Percentiles rank a stretch among this genome's conserved stretches.
These are phyloP conservation scores for Aspergillus affinis DNA, from an alignment of 495 filamentous ascomycete species.

Conservation along the genomic window DNA sequence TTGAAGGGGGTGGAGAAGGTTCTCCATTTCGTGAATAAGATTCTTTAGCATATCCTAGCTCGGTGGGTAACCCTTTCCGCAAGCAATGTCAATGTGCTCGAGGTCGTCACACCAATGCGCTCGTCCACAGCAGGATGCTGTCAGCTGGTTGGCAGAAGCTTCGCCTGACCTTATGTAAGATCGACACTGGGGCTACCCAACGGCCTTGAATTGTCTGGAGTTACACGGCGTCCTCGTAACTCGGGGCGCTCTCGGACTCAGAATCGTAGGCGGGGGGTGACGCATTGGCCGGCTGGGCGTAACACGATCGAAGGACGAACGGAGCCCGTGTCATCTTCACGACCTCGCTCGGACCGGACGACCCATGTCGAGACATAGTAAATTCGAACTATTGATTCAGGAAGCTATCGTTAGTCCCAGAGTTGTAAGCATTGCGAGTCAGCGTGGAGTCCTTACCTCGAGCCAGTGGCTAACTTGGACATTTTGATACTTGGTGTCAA, in stretches of 20 bases:
- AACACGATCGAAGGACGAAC: constrained; percentile 15
- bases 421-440: not conserved
- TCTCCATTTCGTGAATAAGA: not conserved
- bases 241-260: not conserved
- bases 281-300: constrained; percentile 16
- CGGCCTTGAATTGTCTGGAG: not conserved
- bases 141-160: not conserved
- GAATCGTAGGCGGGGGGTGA: constrained; percentile 13
- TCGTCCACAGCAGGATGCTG: too few species aligned
- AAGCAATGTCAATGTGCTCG: too few species aligned
- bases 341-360: not conserved
- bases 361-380: constrained; percentile 2
- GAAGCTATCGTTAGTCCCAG: not conserved
- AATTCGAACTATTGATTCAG: constrained; percentile 12
- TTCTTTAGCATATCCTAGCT: not conserved
- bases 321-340: constrained; percentile 9
- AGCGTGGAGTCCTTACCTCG: constrained; percentile 8
- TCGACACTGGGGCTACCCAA: not conserved
- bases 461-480: constrained; percentile 16
- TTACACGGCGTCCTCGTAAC: not conserved
- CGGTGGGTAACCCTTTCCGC: not conserved
- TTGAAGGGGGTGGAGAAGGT: not conserved
- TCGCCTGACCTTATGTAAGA: not conserved
- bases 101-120: too few species aligned
- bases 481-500: constrained; percentile 17